Percentiles rank a stretch among this genome's conserved stretches.
Evolutionary conservation across 2,329 filamentous ascomycete genomes (phyloP).

Genomic region (Seiridium cupressi): DNA sequence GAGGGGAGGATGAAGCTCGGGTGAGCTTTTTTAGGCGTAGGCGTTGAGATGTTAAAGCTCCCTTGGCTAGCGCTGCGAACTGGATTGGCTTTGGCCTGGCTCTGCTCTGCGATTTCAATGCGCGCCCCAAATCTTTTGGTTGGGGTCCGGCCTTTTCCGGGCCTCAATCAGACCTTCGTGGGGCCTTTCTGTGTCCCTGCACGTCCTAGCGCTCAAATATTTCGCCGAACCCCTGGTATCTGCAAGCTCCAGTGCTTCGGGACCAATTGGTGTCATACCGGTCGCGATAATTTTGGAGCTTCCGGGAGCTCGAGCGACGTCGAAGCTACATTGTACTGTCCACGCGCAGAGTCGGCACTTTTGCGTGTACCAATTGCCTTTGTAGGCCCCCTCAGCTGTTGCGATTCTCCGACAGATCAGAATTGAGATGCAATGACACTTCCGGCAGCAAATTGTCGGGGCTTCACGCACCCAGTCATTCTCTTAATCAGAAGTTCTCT

Average conservation of each 20-base stretch:
- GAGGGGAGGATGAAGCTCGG: slow-evolving; percentile 21
- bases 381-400: not conserved
- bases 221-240: not conserved
- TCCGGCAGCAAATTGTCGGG: slow-evolving; percentile 20
- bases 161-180: slow-evolving; percentile 2
- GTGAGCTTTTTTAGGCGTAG: slow-evolving; percentile 19
- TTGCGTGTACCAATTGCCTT: not conserved
- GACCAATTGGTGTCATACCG: not conserved
- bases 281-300: not conserved
- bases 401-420: not conserved
- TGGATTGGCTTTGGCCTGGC: not conserved
- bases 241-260: not conserved
- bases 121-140: slow-evolving; percentile 5
- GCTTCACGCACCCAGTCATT: slow-evolving; percentile 25
- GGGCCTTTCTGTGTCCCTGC: not conserved
- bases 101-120: not conserved
- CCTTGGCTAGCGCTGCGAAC: not conserved
- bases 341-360: not conserved
- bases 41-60: not conserved
- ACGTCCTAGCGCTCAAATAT: not conserved
- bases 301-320: not conserved
- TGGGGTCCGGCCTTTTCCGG: slow-evolving; percentile 7
- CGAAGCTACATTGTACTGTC: not conserved
- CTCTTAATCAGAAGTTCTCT: slow-evolving; percentile 23
- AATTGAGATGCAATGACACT: slow-evolving; percentile 17